Evolutionary conservation across 1,284 basidiomycete genomes (phyloP).

Genomic region (Sutorius eximius): DNA sequence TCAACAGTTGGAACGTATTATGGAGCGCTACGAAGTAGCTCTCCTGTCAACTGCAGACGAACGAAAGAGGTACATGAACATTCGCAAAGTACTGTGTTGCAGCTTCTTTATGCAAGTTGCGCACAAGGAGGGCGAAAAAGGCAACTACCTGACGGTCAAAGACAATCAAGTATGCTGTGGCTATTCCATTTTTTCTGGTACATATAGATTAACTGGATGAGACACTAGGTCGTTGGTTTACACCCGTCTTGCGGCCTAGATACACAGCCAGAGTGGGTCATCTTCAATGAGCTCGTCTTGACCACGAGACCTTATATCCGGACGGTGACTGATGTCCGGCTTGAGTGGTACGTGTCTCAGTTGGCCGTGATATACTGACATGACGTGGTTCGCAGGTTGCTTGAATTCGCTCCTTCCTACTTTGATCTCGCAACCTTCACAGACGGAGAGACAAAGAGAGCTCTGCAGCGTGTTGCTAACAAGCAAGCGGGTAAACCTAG

Average conservation of each 20-base stretch:
- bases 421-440: slow-evolving; percentile 72
- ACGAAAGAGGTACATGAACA: slow-evolving; percentile 76
- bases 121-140: slow-evolving; percentile 93
- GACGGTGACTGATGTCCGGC: slow-evolving; percentile 85
- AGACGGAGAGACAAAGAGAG: slow-evolving; percentile 74
- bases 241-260: slow-evolving; percentile 94
- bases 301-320: slow-evolving; percentile 90
- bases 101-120: slow-evolving; percentile 99
- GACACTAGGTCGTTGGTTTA: slow-evolving; percentile 74
- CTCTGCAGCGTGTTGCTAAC: slow-evolving; percentile 50
- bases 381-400: slow-evolving; percentile 52
- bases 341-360: slow-evolving; percentile 73
- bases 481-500: slow-evolving; percentile 41
- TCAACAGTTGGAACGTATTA: slow-evolving; percentile 83
- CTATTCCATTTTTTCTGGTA: not conserved
- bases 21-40: slow-evolving; percentile 91
- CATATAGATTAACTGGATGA: slow-evolving; percentile 3
- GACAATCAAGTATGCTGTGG: slow-evolving; percentile 72
- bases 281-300: slow-evolving; percentile 98
- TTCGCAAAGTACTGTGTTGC: slow-evolving; percentile 84
- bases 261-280: slow-evolving; percentile 93
- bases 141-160: slow-evolving; percentile 85
- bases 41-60: slow-evolving; percentile 80
- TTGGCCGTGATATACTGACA: not conserved
- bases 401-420: slow-evolving; percentile 81